These are phyloP conservation scores for Cornus controversa DNA, from an alignment of 148 eudicot genomes.

Conservation along the genomic window DNA sequence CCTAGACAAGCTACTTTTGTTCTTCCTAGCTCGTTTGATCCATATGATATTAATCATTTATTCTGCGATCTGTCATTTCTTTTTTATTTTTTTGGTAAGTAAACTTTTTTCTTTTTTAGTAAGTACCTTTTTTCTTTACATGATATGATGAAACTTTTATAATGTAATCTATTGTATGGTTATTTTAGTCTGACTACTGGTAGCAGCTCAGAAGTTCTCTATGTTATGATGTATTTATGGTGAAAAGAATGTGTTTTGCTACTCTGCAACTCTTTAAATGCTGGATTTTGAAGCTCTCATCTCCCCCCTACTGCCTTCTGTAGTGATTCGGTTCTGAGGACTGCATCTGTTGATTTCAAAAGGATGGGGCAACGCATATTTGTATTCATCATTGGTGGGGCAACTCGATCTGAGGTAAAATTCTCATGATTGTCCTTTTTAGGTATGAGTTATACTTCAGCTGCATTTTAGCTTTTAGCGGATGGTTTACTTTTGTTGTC, in stretches of 20 bases:
- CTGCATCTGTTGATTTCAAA: conserved; percentile 59
- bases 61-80: background rate
- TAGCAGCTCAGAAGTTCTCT: background rate
- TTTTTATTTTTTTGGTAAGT: background rate
- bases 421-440: background rate
- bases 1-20: background rate
- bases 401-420: conserved; percentile 92
- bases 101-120: too few relatives aligned
- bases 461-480: conserved; percentile 4
- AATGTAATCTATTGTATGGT: background rate
- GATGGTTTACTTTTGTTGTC: conserved; percentile 12
- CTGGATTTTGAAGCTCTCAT: background rate
- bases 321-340: conserved; percentile 74
- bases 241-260: too few relatives aligned
- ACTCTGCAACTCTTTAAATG: too few relatives aligned
- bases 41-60: background rate
- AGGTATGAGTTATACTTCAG: background rate
- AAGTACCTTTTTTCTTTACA: background rate
- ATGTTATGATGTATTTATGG: too few relatives aligned
- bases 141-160: background rate
- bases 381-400: conserved; percentile 87
- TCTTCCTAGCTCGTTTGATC: background rate
- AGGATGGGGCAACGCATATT: conserved; percentile 90
- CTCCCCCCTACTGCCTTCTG: conserved; percentile 14
- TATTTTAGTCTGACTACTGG: background rate